Evolutionary conservation across 2,329 filamentous ascomycete genomes (phyloP), one percentile per base, ranked within the genome.

Genomic region (Penicillium sp.): DNA sequence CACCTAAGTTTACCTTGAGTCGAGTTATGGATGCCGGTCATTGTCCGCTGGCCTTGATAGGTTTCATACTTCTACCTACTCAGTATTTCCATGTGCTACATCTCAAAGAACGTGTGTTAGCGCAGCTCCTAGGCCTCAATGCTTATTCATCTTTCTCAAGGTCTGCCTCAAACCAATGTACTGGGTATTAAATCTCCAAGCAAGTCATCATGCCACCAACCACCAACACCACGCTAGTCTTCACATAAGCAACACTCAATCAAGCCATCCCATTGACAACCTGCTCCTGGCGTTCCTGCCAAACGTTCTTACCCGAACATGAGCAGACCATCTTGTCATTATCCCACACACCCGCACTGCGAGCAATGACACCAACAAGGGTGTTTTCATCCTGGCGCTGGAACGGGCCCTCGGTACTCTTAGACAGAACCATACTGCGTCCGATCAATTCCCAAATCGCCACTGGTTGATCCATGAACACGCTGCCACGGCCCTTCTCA

Each of bases 311-410:
- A 4, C 94, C 94, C 36, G 92, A 96, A 75, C 94, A 99, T 45
- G 92, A 96, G 74, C 94, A 99, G 5, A 99, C 93, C 43, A 90
- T 96, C 83, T 97, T 99, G 72, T 97, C 91, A 67, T 99, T 96
- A 73, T 97, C 93, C 94, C 94, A 99, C 58, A 96, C 89, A n/a
- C 94, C 94, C 14, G 94, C 93, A 74, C 92, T 97, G 70, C 94
- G 83, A 46, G 94, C 94, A 76, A 99, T 91, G 48, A 99, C 92
- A 8, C 94, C 94, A 2, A 96, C 90, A 47, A 97, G 79, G 18
- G 92, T 96, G 71, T 95, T 86, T 52, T 86, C 82, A 69, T 96
- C 90, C 63, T 96, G 92, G 65, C 81, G 81, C 64, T 87, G 76
- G 68, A 83, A 81, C 52, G 79, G 79, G 1, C 79, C 81, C 36